Evolutionary conservation across 208 protist species (phyloP).

Genomic region (Acanthamoeba sp.): DNA sequence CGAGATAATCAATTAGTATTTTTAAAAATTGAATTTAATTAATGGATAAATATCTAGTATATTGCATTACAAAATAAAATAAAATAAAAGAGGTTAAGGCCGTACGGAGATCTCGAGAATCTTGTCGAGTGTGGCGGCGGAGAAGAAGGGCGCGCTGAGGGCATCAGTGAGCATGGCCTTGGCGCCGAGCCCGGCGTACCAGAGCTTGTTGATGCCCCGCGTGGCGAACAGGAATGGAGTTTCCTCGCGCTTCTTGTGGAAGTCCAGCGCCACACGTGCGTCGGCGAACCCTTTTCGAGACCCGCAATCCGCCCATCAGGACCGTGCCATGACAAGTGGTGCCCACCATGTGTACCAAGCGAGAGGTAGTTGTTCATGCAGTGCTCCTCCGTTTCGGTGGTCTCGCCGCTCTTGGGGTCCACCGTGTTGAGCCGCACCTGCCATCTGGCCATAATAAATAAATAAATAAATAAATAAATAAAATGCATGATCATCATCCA

Average conservation of each 20-base stretch:
- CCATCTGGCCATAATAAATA: constrained; percentile 8
- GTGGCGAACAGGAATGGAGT: constrained; percentile 32
- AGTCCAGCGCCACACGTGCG: constrained; percentile 57
- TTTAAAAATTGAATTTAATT: too few relatives aligned
- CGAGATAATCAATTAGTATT: too few relatives aligned
- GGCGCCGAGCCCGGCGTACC: constrained; percentile 9
- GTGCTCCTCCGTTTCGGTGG: neutral
- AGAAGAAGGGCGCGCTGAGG: neutral
- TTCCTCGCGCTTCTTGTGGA: constrained; percentile 57
- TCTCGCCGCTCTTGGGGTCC: neutral
- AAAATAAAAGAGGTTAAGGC: neutral
- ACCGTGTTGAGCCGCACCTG: constrained; percentile 3
- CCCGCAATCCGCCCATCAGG: too few relatives aligned
- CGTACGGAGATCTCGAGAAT: constrained; percentile 22
- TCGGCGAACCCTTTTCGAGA: constrained; percentile 61
- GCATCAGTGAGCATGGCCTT: constrained; percentile 8
- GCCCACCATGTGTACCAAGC: neutral
- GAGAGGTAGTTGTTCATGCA: constrained; percentile 56
- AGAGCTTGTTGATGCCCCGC: constrained; percentile 66
- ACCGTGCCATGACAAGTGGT: too few relatives aligned
- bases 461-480: neutral
- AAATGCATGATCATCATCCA: neutral
- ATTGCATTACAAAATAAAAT: neutral
- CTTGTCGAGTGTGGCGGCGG: neutral
- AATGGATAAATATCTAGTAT: too few relatives aligned